Percentiles rank a stretch among this genome's conserved stretches.
phyloP scores from a whole-genome alignment of 2,329 filamentous ascomycete species.

The Aspergillus calidoustus region DNA sequence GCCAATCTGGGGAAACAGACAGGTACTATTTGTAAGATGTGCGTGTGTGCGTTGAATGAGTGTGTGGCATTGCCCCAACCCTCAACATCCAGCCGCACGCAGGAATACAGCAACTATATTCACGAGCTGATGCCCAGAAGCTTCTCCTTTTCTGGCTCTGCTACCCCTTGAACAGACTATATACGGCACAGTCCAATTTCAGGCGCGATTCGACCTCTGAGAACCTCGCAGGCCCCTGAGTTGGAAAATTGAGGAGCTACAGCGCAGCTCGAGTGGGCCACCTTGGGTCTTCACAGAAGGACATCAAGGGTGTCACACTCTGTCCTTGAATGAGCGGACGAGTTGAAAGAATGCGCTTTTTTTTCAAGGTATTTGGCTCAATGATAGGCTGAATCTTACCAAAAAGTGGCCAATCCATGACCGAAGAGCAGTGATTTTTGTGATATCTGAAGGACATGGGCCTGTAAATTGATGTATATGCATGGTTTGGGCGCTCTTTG shows the following conservation, averaged over 20 bases:
- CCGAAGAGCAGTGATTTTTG: background rate
- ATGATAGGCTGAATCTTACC: background rate
- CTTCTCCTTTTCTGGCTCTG: background rate
- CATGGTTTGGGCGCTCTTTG: background rate
- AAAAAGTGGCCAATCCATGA: constrained; percentile 1
- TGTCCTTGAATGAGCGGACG: background rate
- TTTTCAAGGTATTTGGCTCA: background rate
- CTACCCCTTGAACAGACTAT: background rate
- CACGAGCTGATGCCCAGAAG: constrained; percentile 12
- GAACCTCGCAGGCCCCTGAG: background rate
- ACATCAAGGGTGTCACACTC: background rate
- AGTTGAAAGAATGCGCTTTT: background rate
- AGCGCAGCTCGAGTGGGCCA: background rate
- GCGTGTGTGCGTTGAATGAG: constrained; percentile 26
- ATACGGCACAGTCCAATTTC: background rate
- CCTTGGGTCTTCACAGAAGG: background rate
- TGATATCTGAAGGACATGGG: background rate
- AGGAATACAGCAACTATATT: constrained; percentile 21
- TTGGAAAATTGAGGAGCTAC: background rate
- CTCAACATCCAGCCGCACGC: constrained; percentile 23
- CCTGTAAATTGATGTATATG: background rate
- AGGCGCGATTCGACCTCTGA: background rate
- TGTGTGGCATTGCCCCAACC: constrained; percentile 27
- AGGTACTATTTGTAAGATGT: constrained; percentile 32
- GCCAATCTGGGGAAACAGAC: constrained; percentile 36